Base-by-base conservation (phyloP, 1,139 yeast genomes). In the Zygoascus meyerae region DNA sequence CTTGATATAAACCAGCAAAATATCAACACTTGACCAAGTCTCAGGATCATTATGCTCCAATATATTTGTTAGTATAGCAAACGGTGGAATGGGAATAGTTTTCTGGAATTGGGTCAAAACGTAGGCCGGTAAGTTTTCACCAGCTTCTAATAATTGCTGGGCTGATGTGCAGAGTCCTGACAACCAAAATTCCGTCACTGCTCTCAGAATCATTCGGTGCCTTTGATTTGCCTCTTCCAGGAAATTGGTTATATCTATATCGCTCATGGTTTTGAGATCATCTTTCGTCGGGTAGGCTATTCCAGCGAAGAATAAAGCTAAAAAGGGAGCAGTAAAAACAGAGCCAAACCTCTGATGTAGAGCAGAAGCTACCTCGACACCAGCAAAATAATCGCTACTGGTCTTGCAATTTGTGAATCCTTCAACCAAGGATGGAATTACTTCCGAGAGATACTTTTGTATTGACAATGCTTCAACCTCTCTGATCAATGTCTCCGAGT, bases 361-460 rank as follows among this genome's bases (percentile, higher is more conserved):
- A 0, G 81, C 82, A 38, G 90, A 79, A 0, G 83, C 73, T 1
- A 87, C 75, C 55, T 83, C 89, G 33, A 79, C 73, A 1, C 83
- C 81, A 0, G 92, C 82, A 16, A 60, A 54, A 1, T 85, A 64
- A 59, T 87, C 96, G 10, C 75, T 81, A 7, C 68, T 63, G n/a
- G 36, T 32, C 12, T 71, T 67, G 26, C 79, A 74, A 53, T 74
- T 79, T 9, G 71, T 50, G 15, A 86, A 61, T 0, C 86, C 85
- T 52, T 87, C 95, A 44, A 75, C 70, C 0, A 83, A 64, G 0
- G 89, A 79, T 1, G 78, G 68, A 2, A 79, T 70, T 15, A 89
- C 69, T 62, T 90, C 97, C 3, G 84, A 74, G 15, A 86, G 67
- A 63, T 87, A 90, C 62, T 86, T 87, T 50, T 80, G 86, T 42